Conservation (phyloP, 139 green algal species). For the Micromonas pusilla region DNA sequence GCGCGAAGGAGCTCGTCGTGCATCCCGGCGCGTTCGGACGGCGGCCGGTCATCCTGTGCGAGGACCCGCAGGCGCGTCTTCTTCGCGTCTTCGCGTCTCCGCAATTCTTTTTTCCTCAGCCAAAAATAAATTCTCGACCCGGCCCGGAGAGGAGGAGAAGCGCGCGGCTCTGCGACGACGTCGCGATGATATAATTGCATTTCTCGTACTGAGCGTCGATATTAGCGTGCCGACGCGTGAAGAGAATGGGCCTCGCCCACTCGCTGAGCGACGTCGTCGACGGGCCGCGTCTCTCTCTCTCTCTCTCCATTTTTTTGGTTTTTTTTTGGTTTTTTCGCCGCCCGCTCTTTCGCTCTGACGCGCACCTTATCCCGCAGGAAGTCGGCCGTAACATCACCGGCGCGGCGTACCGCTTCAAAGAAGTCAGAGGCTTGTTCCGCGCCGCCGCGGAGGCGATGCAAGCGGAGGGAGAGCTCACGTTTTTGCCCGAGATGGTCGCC, state of each 20-base stretch:
- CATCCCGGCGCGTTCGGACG: neutral
- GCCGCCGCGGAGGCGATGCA: neutral
- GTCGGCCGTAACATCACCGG: neutral
- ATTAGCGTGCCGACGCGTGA: neutral
- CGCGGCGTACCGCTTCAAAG: slow-evolving; percentile 13
- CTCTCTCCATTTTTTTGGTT: neutral
- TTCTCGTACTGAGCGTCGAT: neutral
- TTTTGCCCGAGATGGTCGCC: neutral
- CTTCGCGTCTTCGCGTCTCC: neutral
- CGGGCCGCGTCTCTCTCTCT: too few species aligned
- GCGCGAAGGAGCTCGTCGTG: neutral
- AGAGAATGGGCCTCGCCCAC: neutral
- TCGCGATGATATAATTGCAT: neutral
- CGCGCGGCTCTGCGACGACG: too few species aligned
- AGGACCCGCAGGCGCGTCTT: slow-evolving; percentile 5
- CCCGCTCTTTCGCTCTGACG: neutral
- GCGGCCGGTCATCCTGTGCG: slow-evolving; percentile 3
- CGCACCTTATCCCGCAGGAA: neutral
- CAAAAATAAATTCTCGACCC: too few species aligned
- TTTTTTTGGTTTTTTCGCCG: neutral
- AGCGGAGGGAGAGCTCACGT: neutral
- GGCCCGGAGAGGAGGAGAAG: too few species aligned
- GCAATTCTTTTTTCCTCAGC: neutral
- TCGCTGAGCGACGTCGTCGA: neutral
- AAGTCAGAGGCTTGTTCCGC: slow-evolving; percentile 9